Conservation (phyloP, 345 rosid species). For the Eucalyptus cladocalyx region DNA sequence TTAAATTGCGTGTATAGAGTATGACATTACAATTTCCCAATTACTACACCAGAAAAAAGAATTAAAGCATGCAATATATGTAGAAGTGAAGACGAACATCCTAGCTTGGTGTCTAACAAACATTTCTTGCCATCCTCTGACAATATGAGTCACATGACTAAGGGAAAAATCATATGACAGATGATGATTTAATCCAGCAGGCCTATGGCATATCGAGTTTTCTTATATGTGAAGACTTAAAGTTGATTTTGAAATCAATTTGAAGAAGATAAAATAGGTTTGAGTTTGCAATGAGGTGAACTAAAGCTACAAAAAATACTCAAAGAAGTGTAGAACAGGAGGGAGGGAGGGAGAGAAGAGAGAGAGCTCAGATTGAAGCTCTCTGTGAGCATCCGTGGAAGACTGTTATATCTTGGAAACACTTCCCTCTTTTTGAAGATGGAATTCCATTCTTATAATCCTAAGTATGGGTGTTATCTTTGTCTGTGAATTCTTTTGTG, state of each 20-base stretch:
- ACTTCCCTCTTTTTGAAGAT: neutral
- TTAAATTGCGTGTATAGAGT: neutral
- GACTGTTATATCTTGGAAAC: neutral
- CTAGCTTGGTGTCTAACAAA: neutral
- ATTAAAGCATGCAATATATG: neutral
- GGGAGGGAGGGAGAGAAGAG: neutral
- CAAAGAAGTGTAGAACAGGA: neutral
- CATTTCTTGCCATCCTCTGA: neutral
- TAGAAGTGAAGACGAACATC: neutral
- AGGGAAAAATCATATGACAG: neutral
- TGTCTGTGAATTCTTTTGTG: neutral
- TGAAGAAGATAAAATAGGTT: neutral
- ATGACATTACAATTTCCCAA: neutral
- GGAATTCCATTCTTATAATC: neutral
- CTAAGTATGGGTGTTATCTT: neutral
- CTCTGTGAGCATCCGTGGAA: neutral
- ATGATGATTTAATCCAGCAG: neutral
- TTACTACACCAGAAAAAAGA: neutral
- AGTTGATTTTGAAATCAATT: neutral
- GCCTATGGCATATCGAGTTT: neutral
- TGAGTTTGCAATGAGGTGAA: neutral
- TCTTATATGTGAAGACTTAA: neutral
- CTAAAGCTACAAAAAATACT: neutral
- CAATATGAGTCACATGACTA: neutral
- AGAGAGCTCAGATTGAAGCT: neutral